Percentiles rank a stretch among this genome's conserved stretches.
Evolutionary conservation across 2,329 filamentous ascomycete genomes (phyloP).

Genomic region (Pseudogymnoascus sp.): DNA sequence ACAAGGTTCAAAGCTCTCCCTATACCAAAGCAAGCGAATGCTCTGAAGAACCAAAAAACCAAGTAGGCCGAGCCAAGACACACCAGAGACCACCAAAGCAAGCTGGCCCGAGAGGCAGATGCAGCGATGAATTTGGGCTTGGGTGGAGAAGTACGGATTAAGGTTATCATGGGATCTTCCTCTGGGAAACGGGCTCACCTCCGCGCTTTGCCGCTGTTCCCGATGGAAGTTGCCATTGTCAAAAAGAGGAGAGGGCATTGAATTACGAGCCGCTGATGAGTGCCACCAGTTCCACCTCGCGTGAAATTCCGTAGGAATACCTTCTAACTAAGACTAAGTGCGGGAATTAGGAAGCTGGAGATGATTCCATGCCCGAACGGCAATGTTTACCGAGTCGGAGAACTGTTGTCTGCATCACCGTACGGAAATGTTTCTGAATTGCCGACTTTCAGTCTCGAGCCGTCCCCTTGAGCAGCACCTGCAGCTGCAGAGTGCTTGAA

Average conservation of each 20-base stretch:
- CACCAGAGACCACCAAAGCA: background rate
- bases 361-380: background rate
- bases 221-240: background rate
- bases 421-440: background rate
- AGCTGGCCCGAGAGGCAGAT: background rate
- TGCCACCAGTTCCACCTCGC: background rate
- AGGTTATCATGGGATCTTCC: background rate
- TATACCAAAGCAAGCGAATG: background rate
- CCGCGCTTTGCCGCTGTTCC: background rate
- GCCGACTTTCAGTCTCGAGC: background rate
- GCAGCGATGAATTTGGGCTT: background rate
- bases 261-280: too few relatives aligned
- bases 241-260: background rate
- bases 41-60: background rate
- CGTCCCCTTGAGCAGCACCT: background rate
- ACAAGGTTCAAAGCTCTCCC: background rate
- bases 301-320: background rate
- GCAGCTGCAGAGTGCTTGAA: background rate
- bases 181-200: background rate
- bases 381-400: conserved; percentile 6
- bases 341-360: background rate
- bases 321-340: background rate
- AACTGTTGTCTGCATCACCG: background rate
- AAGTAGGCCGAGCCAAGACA: background rate
- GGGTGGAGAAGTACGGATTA: background rate